phyloP scores from a whole-genome alignment of 202 grass and related monocot species.

The Brachypodium distachyon region DNA sequence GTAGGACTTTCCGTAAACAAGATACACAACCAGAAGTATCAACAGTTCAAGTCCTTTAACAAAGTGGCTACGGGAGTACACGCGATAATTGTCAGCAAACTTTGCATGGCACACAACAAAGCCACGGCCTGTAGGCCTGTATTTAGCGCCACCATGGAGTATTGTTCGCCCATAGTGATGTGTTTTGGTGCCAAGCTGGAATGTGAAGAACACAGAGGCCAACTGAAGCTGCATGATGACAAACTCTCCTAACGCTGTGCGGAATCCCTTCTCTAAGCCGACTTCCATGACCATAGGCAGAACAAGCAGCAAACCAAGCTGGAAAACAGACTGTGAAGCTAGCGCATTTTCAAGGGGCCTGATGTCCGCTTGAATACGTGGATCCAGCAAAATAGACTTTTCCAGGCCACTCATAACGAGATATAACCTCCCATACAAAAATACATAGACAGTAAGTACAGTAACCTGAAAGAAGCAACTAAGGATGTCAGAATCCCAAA shows the following conservation, averaged over 20 bases:
- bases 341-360: constrained; percentile 91
- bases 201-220: constrained; percentile 95
- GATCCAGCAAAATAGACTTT: constrained; percentile 77
- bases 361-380: constrained; percentile 53
- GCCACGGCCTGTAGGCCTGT: constrained; percentile 83
- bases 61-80: constrained; percentile 97
- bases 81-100: constrained; percentile 90
- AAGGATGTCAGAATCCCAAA: constrained; percentile 19
- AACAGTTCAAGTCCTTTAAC: constrained; percentile 91
- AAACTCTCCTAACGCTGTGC: constrained; percentile 88
- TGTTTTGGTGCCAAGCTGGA: constrained; percentile 93
- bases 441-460: constrained; percentile 90
- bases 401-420: constrained; percentile 93
- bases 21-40: constrained; percentile 82
- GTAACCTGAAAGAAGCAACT: constrained; percentile 56
- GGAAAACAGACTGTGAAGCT: constrained; percentile 90
- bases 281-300: constrained; percentile 99
- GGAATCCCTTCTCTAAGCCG: constrained; percentile 95
- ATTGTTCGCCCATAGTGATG: constrained; percentile 98
- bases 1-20: constrained; percentile 69
- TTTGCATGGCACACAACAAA: constrained; percentile 97
- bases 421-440: constrained; percentile 94
- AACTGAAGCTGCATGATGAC: constrained; percentile 97
- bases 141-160: constrained; percentile 92
- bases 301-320: constrained; percentile 85